Percentiles rank a stretch among this genome's conserved stretches.
Conservation (phyloP, 306 rosid species). For the Lathyrus aphaca region DNA sequence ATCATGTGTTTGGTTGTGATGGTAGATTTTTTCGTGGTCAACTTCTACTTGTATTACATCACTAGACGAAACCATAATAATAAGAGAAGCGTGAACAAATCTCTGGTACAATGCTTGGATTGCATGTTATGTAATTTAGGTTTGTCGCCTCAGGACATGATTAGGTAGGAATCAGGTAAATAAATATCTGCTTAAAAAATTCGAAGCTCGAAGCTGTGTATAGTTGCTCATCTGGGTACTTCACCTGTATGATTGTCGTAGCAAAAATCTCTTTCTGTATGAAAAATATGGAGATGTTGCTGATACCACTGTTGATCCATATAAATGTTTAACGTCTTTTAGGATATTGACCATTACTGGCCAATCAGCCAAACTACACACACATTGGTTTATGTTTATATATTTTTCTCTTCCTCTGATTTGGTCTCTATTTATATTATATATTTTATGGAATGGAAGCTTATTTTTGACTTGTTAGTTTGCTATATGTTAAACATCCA, state of each 20-base stretch:
- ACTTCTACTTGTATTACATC: conserved; percentile 15
- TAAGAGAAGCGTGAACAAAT: not conserved
- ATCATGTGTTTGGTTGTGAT: conserved; percentile 29
- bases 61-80: not conserved
- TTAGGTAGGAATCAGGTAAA: conserved; percentile 20
- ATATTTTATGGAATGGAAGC: not conserved
- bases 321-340: conserved; percentile 12
- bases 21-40: conserved; percentile 7
- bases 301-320: conserved; percentile 17
- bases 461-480: not conserved
- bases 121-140: conserved; percentile 3
- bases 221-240: conserved; percentile 7
- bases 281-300: not conserved
- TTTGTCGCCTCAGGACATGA: not conserved
- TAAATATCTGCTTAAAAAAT: conserved; percentile 17
- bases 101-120: not conserved
- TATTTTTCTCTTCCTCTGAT: not conserved
- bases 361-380: conserved; percentile 2
- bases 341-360: not conserved
- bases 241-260: not conserved
- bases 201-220: conserved; percentile 5
- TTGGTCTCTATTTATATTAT: not conserved
- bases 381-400: not conserved
- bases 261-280: conserved; percentile 17
- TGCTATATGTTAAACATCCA: conserved; percentile 22